Evolutionary conservation across 2,329 filamentous ascomycete species (phyloP), one percentile per base, ranked within the genome.

Genomic region (Colletotrichum tanaceti): DNA sequence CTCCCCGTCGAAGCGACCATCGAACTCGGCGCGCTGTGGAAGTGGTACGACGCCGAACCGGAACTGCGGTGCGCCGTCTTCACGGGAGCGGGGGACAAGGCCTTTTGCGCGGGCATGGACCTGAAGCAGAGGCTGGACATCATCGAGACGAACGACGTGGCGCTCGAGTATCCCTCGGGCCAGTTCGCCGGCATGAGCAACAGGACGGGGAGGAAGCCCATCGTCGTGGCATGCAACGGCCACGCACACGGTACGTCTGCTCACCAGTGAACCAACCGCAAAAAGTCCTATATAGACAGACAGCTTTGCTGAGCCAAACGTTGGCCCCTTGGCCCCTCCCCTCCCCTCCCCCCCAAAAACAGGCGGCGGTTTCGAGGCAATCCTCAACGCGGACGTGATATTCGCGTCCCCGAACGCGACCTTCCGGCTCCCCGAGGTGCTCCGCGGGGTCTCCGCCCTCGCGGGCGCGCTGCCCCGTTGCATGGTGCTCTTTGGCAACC

Each of bases 371-470:
- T 75, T 77, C 67, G 76, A 78, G 59, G 75, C 78, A 7, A 71
- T 76, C 3, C 69, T 79, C 20, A 79, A 89, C 73, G 82, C 81
- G 71, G 88, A 90, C 75, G 80, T 90, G 50, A 83, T 88, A n/a
- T 78, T 90, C 38, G 86, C 86, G 4, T 81, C 84, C 0, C 76
- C 80, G 0, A 80, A 78, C 35, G 86, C 87, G 0, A 81, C 79
- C 4, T 89, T 90, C 70, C 80, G 83, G 4, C 78, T 90, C 0
- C 87, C 87, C 0, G 88, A 90, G 74, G 85, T 87, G 9, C 83
- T 85, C 41, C 81, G 86, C 32, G 88, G 88, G 2, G 86, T 89
- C 3, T 84, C 84, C 1, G 85, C 87, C 6, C 79, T 87, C 0
- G 86, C 86, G 0, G 88, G 88, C 38, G 86, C 83, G 6, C 75